Percentiles rank a stretch among this genome's conserved stretches.
These are phyloP conservation scores for Onygena corvina DNA, from an alignment of 2,329 filamentous ascomycete genomes.

Conservation along the genomic window DNA sequence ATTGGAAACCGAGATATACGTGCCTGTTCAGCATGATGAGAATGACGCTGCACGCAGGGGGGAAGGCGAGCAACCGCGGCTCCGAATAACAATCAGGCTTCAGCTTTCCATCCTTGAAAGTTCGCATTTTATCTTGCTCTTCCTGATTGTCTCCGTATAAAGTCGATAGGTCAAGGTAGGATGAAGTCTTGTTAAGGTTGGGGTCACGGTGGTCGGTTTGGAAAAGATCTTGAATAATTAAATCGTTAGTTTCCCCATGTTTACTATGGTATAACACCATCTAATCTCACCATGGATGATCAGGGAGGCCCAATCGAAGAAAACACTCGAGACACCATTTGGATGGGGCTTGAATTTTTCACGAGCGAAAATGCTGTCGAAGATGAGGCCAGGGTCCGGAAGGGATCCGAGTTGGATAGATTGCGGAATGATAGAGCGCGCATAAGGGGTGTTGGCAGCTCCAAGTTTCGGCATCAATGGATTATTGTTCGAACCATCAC, in stretches of 20 bases:
- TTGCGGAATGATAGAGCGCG: constrained; percentile 17
- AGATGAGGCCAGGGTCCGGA: constrained; percentile 21
- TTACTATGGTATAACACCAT: background rate
- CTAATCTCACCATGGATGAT: constrained; percentile 37
- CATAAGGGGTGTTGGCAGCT: constrained; percentile 21
- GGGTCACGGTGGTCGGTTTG: constrained; percentile 27
- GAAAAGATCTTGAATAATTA: constrained; percentile 31
- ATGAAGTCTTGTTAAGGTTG: constrained; percentile 32
- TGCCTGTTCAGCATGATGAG: constrained; percentile 30
- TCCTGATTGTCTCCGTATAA: constrained; percentile 32
- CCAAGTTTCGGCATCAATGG: constrained; percentile 19
- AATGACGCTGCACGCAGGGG: constrained; percentile 26
- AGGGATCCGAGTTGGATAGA: constrained; percentile 16
- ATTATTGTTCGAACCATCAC: constrained; percentile 23
- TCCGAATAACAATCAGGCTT: constrained; percentile 32
- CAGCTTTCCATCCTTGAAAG: constrained; percentile 28
- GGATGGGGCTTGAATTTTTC: constrained; percentile 27
- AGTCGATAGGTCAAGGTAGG: constrained; percentile 38
- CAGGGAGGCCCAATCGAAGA: constrained; percentile 41
- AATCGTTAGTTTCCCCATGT: background rate
- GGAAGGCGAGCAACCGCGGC: constrained; percentile 23
- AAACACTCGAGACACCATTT: constrained; percentile 36
- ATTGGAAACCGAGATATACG: constrained; percentile 49
- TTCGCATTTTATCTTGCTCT: constrained; percentile 27
- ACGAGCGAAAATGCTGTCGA: constrained; percentile 39